phyloP scores from a whole-genome alignment of 169 alveolate genomes.

The Plasmodium gaboni region DNA sequence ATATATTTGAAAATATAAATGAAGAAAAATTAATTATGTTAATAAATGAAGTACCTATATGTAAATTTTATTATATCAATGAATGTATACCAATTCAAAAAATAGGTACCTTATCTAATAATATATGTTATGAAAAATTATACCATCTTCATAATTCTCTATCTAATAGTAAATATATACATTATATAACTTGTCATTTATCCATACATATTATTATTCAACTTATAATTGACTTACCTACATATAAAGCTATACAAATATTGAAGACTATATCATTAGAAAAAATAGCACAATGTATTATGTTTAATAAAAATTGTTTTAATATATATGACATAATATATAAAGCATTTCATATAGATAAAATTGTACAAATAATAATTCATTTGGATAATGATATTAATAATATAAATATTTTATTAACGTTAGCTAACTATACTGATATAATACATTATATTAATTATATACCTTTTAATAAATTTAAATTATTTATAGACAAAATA shows the following conservation, averaged over 20 bases:
- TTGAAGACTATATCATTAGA: conserved; percentile 21
- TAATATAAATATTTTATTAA: conserved; percentile 24
- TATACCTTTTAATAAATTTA: conserved; percentile 34
- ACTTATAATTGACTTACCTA: conserved; percentile 46
- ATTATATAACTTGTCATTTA: conserved; percentile 28
- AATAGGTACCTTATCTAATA: conserved; percentile 21
- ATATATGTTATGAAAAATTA: conserved; percentile 49
- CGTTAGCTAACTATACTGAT: conserved; percentile 9
- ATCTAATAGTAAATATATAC: conserved; percentile 9
- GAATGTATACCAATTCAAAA: conserved; percentile 51
- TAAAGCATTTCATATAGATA: conserved; percentile 30
- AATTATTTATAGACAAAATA: conserved; percentile 11
- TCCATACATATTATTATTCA: conserved; percentile 9
- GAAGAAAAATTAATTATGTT: conserved; percentile 22
- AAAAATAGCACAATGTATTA: conserved; percentile 34
- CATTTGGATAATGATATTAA: conserved; percentile 12
- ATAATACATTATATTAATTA: conserved; percentile 54
- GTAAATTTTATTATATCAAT: conserved; percentile 53
- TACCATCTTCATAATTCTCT: conserved; percentile 22
- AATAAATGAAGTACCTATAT: conserved; percentile 39
- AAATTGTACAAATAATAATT: conserved; percentile 25
- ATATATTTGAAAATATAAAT: conserved; percentile 30
- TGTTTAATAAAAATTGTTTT: not conserved
- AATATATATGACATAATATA: conserved; percentile 20
- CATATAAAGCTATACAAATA: conserved; percentile 46